A percentile compares a stretch with the other conserved stretches of the same genome.
Conservation (phyloP, 176 grass and related monocot species). For the Zea luxurians region DNA sequence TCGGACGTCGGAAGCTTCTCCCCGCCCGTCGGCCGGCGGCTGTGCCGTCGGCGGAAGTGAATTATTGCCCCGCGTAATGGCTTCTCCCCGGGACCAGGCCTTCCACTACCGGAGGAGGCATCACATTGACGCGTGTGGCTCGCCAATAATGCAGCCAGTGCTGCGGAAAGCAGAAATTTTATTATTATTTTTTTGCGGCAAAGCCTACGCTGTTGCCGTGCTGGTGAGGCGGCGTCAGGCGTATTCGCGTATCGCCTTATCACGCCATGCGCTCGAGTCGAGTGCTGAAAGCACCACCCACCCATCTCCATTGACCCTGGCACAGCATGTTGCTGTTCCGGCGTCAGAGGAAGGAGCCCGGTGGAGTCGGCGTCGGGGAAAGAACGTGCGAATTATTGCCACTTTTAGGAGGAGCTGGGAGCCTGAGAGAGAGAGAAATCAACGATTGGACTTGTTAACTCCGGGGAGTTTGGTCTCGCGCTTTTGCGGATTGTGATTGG, state of each 20-base stretch:
- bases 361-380: background rate
- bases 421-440: slow-evolving; percentile 5
- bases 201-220: too few species aligned
- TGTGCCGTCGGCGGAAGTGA: too few species aligned
- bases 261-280: background rate
- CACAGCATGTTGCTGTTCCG: slow-evolving; percentile 11
- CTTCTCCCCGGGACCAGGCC: slow-evolving; percentile 12
- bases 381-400: slow-evolving; percentile 30
- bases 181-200: background rate
- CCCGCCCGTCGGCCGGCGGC: too few species aligned
- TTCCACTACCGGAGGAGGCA: slow-evolving; percentile 34
- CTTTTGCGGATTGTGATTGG: background rate
- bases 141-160: slow-evolving; percentile 47
- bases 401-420: slow-evolving; percentile 17
- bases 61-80: slow-evolving; percentile 2
- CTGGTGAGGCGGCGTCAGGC: background rate
- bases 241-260: slow-evolving; percentile 43
- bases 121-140: background rate
- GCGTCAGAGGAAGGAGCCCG: background rate
- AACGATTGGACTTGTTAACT: slow-evolving; percentile 45
- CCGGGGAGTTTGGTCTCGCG: slow-evolving; percentile 8
- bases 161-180: background rate
- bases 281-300: slow-evolving; percentile 46
- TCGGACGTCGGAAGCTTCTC: slow-evolving; percentile 15
- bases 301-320: background rate